These are phyloP conservation scores for Trichocomaceae sp. DNA, from an alignment of 2,329 filamentous ascomycete species.

Conservation along the genomic window DNA sequence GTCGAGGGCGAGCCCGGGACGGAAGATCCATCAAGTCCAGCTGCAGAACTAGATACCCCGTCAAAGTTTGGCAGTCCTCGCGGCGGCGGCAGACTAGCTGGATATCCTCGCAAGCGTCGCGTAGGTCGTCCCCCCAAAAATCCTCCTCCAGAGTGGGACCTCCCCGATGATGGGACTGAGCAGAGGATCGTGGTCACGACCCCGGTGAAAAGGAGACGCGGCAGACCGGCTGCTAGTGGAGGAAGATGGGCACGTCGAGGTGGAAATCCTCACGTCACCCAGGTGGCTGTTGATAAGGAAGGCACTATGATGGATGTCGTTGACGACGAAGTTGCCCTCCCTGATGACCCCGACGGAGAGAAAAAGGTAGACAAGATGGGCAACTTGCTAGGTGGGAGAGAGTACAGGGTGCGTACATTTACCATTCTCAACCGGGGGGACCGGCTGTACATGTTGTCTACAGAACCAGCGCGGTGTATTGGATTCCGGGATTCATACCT, in stretches of 20 bases:
- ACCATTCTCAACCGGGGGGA: conserved; percentile 77
- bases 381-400: conserved; percentile 71
- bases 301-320: conserved; percentile 86
- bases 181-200: conserved; percentile 41
- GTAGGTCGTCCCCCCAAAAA: conserved; percentile 85
- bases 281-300: conserved; percentile 86
- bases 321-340: conserved; percentile 84
- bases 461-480: conserved; percentile 90
- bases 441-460: conserved; percentile 95
- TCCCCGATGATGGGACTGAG: conserved; percentile 43
- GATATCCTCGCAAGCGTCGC: conserved; percentile 63
- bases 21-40: conserved; percentile 23
- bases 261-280: conserved; percentile 66
- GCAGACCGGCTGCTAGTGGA: conserved; percentile 47
- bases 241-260: conserved; percentile 70
- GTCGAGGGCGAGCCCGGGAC: conserved; percentile 38
- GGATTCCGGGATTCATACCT: conserved; percentile 97
- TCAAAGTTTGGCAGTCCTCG: conserved; percentile 46
- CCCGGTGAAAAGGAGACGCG: conserved; percentile 54
- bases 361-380: conserved; percentile 89
- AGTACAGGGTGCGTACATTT: conserved; percentile 94
- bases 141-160: conserved; percentile 70
- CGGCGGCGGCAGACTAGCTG: conserved; percentile 43
- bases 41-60: conserved; percentile 36
- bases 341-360: conserved; percentile 82